Evolutionary conservation across 768 basidiomycete genomes (phyloP).

Genomic region (Auriscalpium vulgare): DNA sequence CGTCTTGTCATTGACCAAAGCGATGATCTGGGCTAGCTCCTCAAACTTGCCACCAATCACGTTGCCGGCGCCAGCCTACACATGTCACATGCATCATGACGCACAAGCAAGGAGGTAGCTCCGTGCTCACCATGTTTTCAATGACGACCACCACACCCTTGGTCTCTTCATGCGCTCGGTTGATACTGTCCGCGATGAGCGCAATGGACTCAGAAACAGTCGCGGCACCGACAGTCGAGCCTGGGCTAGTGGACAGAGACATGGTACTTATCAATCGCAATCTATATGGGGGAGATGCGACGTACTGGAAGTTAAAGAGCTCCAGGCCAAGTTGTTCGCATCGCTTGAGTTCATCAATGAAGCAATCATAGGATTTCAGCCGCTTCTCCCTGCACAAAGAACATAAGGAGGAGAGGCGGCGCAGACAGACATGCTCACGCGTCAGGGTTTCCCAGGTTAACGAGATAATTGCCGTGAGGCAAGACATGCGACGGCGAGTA

Average conservation of each 20-base stretch:
- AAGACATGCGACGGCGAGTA: conserved; percentile 59
- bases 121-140: conserved; percentile 67
- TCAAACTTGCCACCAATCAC: conserved; percentile 66
- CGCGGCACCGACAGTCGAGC: conserved; percentile 69
- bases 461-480: conserved; percentile 80
- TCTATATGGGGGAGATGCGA: conserved; percentile 8
- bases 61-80: conserved; percentile 72
- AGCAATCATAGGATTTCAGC: conserved; percentile 68
- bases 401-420: neutral
- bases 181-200: conserved; percentile 64
- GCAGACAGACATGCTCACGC: conserved; percentile 34
- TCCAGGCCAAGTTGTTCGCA: conserved; percentile 70
- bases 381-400: conserved; percentile 45
- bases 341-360: conserved; percentile 73
- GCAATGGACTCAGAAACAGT: conserved; percentile 54
- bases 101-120: neutral
- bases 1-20: conserved; percentile 59
- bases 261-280: neutral
- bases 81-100: neutral
- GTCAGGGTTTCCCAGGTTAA: conserved; percentile 81
- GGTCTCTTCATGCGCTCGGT: conserved; percentile 62
- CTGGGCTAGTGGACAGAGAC: conserved; percentile 44
- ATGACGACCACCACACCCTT: conserved; percentile 53
- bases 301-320: conserved; percentile 83
- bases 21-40: conserved; percentile 63